Percentiles rank a stretch among this genome's conserved stretches.
Evolutionary conservation across 164 flowering plant genomes (phyloP).

Genomic region (Vitis labrusca): DNA sequence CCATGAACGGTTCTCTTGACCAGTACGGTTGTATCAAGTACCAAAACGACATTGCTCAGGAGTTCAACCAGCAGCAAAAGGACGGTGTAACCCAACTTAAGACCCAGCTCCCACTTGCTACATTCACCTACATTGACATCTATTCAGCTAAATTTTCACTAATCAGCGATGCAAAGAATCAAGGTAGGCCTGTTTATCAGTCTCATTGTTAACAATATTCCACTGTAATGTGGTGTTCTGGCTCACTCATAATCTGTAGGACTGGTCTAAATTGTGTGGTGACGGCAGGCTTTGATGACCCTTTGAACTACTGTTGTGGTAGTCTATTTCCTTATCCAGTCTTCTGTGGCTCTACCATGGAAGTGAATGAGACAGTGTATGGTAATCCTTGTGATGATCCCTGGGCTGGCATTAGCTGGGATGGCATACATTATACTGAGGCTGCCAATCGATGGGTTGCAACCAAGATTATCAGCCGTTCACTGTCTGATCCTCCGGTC

Average conservation of each 20-base stretch:
- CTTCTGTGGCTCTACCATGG: no score
- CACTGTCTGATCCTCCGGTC: constrained; percentile 43
- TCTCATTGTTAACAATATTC: not conserved
- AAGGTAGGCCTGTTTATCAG: not conserved
- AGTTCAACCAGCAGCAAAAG: constrained; percentile 9
- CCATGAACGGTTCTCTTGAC: not conserved
- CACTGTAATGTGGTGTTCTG: no score
- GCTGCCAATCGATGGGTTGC: constrained; percentile 60
- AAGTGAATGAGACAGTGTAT: no score
- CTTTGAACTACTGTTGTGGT: no score
- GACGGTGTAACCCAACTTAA: not conserved
- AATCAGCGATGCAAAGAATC: constrained; percentile 6
- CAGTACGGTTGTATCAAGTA: not conserved
- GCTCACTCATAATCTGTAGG: not conserved
- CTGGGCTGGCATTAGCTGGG: constrained; percentile 9
- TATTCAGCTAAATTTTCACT: constrained; percentile 6
- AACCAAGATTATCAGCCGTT: constrained; percentile 40
- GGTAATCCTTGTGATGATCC: no score
- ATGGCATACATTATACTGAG: constrained; percentile 67
- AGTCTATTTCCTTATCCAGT: no score
- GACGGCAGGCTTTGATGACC: no score
- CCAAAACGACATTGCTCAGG: not conserved
- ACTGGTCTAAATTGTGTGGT: not conserved
- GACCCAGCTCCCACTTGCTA: constrained; percentile 1
- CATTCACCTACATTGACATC: constrained; percentile 6